Percentiles rank a stretch among this genome's conserved stretches.
These are phyloP conservation scores for Talaromyces liani DNA, from an alignment of 495 filamentous ascomycete genomes.

Conservation along the genomic window DNA sequence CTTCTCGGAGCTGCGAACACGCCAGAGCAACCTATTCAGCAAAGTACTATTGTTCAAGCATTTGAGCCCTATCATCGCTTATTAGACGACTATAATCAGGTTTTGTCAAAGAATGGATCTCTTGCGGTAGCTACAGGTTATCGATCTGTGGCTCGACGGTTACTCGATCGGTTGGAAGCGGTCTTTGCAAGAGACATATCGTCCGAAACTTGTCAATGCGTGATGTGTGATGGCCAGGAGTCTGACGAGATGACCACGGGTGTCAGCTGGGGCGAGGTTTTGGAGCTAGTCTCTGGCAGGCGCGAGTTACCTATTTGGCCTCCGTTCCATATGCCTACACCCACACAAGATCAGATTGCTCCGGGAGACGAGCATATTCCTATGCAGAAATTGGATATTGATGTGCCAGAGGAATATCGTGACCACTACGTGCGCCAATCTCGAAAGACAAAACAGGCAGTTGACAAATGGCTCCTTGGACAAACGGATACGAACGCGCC, in stretches of 20 bases:
- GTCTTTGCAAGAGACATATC: conserved; percentile 91
- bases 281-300: conserved; percentile 86
- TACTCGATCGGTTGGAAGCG: conserved; percentile 87
- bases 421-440: conserved; percentile 84
- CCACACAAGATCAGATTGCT: conserved; percentile 47
- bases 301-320: conserved; percentile 82
- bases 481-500: conserved; percentile 70
- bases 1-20: conserved; percentile 52
- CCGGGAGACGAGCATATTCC: conserved; percentile 47
- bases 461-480: conserved; percentile 77
- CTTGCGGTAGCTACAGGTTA: conserved; percentile 95
- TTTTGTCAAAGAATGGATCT: conserved; percentile 76
- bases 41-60: conserved; percentile 47
- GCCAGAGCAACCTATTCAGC: conserved; percentile 26
- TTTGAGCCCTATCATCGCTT: conserved; percentile 75
- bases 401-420: conserved; percentile 83
- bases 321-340: conserved; percentile 61
- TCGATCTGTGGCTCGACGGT: conserved; percentile 80
- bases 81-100: conserved; percentile 76
- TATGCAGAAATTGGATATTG: conserved; percentile 79
- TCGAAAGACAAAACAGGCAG: conserved; percentile 73
- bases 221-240: conserved; percentile 64
- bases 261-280: conserved; percentile 93
- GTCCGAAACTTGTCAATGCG: conserved; percentile 67
- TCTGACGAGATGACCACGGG: conserved; percentile 51